Evolutionary conservation across 2,329 filamentous ascomycete species (phyloP), one percentile per base, ranked within the genome.

Genomic region (Trichothecium roseum): DNA sequence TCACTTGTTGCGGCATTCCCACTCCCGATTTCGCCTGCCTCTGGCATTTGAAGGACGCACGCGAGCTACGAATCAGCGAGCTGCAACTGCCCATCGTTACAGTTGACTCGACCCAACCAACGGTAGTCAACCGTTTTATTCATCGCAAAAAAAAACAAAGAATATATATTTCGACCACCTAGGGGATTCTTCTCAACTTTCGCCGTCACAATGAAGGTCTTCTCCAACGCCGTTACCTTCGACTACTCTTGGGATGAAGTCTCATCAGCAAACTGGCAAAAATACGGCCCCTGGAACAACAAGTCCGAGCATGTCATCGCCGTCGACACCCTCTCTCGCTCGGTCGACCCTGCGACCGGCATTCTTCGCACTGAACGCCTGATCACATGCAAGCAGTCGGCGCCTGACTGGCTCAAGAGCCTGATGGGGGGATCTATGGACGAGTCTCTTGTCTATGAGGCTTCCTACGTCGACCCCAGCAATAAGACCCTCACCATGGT

Each of bases 231-330:
- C 28, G 84, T 86, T 62, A 87, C 86, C 42, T 98, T 93, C 65
- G 74, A 94, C 66, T 98, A 98, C 71, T 94, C 89, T 31, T 98
- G 91, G 91, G 86, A 94, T 54, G 89, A 96, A 61, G 91, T 98
- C 26, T 94, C 87, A 18, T 87, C 86, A 12, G 87, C 84, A 56
- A 98, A 98, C 72, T 98, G 91, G 91, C 82, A 80, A 49, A 98
- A 98, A 62, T 98, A 98, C 65, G 93, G 86, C 53, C 89, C 89
- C 15, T 96, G 91, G 89, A 98, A 98, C 68, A 84, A 95, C 60
- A 91, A 94, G 65, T 88, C 84, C n/a, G 85, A 87, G 28, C 91
- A 98, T 61, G 91, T 98, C 46, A 78, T 93, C 46, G 88, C 86
- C 46, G 91, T 96, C 52, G 91, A 98, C 65, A 96, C 89, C 12